These are phyloP conservation scores for Neofusicoccum sp. DNA, from an alignment of 2,329 filamentous ascomycete genomes.

Conservation along the genomic window DNA sequence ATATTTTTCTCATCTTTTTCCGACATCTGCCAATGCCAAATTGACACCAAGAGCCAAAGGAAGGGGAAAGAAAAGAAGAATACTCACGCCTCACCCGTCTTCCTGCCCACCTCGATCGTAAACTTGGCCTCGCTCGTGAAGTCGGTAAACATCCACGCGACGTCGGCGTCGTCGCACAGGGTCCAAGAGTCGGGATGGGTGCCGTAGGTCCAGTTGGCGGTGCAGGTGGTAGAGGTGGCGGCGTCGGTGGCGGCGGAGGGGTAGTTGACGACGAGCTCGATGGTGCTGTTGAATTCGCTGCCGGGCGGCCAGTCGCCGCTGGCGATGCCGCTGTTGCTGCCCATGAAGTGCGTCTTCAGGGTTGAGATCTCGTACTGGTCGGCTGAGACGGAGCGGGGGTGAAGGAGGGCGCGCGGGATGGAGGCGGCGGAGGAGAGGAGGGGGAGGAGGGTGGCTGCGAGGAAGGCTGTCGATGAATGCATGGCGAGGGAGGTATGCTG, in stretches of 20 bases:
- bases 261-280: conserved; percentile 25
- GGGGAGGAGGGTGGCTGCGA: neutral
- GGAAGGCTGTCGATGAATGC: neutral
- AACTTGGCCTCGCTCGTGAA: conserved; percentile 16
- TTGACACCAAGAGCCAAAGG: neutral
- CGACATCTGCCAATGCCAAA: neutral
- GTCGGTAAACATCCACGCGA: conserved; percentile 1
- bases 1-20: neutral
- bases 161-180: neutral
- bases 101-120: neutral
- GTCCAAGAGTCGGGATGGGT: neutral
- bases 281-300: conserved; percentile 24
- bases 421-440: neutral
- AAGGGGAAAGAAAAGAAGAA: neutral
- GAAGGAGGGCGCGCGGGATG: neutral
- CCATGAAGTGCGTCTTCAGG: conserved; percentile 32
- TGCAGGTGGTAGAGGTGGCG: conserved; percentile 20
- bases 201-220: conserved; percentile 16
- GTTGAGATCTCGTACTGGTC: conserved; percentile 22
- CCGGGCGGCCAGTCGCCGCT: conserved; percentile 26
- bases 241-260: neutral
- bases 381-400: conserved; percentile 11
- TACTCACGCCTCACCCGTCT: neutral
- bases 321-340: conserved; percentile 24
- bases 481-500: neutral